Base-by-base conservation (phyloP, 768 basidiomycete genomes). In the Amanita muscaria region DNA sequence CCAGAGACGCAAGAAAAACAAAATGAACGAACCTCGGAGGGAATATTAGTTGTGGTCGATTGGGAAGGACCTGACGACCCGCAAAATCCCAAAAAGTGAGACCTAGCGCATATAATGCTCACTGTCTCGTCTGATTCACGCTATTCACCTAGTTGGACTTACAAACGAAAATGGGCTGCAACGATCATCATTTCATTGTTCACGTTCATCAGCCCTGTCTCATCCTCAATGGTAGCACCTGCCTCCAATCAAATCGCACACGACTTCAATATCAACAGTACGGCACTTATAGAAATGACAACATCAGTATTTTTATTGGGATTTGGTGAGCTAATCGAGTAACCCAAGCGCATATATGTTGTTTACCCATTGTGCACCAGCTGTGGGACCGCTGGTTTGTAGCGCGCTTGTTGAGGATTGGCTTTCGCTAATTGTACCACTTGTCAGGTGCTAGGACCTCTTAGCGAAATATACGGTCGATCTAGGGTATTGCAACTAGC, bases 211-310 rank as follows among this genome's bases (percentile, higher is more conserved):
- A 69, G 67, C 5, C 80, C 83, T 0, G 66, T 87, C 0, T 77
- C 83, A 0, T 88, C 86, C 3, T 75, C 83, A 3, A 85, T 85
- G 77, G 64, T 86, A 1, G 79, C 86, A 0, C 84, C 84, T 0
- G 84, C 83, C 0, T 63, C 68, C 0, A 48, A 51, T 3, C 68
- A 76, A 42, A 52, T 88, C 0, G 78, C 67, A 11, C 46, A 56
- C 2, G 59, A 76, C 15, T 79, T 88, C 49, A 67, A 73, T 1
- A 70, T 86, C 21, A 76, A 69, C 7, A 77, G 56, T 53, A 48
- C 52, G 2, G 70, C 65, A 1, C 42, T 76, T 3, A 61, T 75
- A 15, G 75, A 74, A 1, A 71, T 88, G 61, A 73, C 70, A 21
- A 77, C 74, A 0, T 82, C 80, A 0, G 72, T 72, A 1, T 72